Evolutionary conservation across 106 monocot species (phyloP).

Genomic region (Allium sativum): DNA sequence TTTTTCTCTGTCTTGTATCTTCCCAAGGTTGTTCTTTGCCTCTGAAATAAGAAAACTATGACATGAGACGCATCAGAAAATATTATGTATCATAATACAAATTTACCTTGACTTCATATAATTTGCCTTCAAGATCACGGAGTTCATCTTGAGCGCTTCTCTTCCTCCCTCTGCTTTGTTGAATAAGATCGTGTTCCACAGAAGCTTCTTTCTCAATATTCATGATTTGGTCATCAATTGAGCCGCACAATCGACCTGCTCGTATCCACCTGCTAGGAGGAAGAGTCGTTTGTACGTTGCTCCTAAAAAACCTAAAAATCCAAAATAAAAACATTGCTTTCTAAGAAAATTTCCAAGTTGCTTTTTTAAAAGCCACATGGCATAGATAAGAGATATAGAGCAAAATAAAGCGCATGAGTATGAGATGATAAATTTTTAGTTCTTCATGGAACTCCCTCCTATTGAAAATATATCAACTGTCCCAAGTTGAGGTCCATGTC

Average conservation of each 20-base stretch:
- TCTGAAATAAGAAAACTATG: slow-evolving; percentile 32
- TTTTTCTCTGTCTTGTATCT: slow-evolving; percentile 39
- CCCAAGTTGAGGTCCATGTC: too few species aligned
- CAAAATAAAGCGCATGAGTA: too few species aligned
- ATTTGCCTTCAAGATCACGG: slow-evolving; percentile 26
- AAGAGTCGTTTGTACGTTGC: slow-evolving; percentile 76
- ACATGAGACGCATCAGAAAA: slow-evolving; percentile 4
- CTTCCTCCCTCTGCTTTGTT: slow-evolving; percentile 47
- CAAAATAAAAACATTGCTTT: slow-evolving; percentile 2
- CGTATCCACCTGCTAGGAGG: slow-evolving; percentile 54
- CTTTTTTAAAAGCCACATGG: too few species aligned
- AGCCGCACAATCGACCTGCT: slow-evolving; percentile 63
- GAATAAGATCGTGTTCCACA: slow-evolving; percentile 31
- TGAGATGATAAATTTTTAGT: too few species aligned
- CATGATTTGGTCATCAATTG: slow-evolving; percentile 61
- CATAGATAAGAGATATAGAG: too few species aligned
- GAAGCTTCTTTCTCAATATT: slow-evolving; percentile 31
- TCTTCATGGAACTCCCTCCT: too few species aligned
- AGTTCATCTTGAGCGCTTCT: slow-evolving; percentile 37
- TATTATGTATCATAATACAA: slow-evolving; percentile 3
- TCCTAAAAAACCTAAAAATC: slow-evolving; percentile 58
- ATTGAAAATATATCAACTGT: too few species aligned
- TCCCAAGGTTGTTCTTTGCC: slow-evolving; percentile 41
- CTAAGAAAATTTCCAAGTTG: background rate
- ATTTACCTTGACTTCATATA: slow-evolving; percentile 60